Evolutionary conservation across 139 green algal genomes (phyloP).

Genomic region (Coelastrella sp.): DNA sequence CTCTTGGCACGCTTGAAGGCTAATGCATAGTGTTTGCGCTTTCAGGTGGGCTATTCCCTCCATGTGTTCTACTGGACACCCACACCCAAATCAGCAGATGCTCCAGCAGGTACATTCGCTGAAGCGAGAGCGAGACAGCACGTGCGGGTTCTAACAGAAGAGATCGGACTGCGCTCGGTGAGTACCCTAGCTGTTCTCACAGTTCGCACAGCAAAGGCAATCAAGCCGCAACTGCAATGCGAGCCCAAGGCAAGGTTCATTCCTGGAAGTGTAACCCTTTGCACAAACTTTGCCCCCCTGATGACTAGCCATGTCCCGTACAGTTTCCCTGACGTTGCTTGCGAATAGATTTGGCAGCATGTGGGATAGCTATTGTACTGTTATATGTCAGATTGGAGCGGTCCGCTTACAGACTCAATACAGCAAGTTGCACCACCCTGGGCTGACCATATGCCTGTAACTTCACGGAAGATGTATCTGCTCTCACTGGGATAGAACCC

Average conservation of each 20-base stretch:
- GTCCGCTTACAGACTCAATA: too few relatives aligned
- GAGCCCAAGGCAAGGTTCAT: background rate
- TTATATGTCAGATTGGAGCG: too few relatives aligned
- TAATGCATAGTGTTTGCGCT: too few relatives aligned
- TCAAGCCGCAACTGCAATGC: background rate
- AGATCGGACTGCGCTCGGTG: slow-evolving; percentile 36
- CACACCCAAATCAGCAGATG: background rate
- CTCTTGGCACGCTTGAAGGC: background rate
- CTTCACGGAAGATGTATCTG: too few relatives aligned
- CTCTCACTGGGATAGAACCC: too few relatives aligned
- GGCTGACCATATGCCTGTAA: background rate
- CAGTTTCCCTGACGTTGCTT: too few relatives aligned
- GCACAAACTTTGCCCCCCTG: too few relatives aligned
- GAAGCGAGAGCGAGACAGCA: slow-evolving; percentile 22
- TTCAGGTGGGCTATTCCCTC: background rate
- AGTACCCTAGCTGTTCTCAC: background rate
- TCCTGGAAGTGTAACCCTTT: too few relatives aligned
- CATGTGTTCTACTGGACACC: slow-evolving; percentile 31
- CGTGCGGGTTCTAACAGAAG: slow-evolving; percentile 15
- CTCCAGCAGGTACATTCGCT: background rate
- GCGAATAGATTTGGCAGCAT: too few relatives aligned
- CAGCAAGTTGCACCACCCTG: too few relatives aligned
- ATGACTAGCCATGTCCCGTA: too few relatives aligned
- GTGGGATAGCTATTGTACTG: too few relatives aligned
- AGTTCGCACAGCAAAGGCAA: background rate